Evolutionary conservation across 129 eudicot species (phyloP).

Genomic region (Solidago caesia): DNA sequence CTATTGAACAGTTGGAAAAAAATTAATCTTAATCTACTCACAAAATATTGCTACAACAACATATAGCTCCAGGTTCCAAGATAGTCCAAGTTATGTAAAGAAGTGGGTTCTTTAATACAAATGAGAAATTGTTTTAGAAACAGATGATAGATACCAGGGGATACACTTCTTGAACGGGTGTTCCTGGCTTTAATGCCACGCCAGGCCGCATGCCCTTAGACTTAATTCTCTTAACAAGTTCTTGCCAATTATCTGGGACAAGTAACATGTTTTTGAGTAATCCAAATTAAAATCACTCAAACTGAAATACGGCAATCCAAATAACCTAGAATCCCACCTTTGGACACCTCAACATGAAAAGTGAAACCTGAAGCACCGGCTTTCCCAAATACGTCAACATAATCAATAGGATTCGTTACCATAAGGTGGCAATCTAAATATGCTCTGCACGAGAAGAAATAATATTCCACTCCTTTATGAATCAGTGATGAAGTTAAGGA

Average conservation of each 20-base stretch:
- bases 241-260: slow-evolving; percentile 78
- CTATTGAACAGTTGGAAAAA: slow-evolving; percentile 34
- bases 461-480: neutral
- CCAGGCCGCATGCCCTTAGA: slow-evolving; percentile 87
- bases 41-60: neutral
- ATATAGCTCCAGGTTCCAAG: neutral
- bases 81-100: neutral
- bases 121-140: neutral
- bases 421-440: slow-evolving; percentile 93
- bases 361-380: slow-evolving; percentile 99
- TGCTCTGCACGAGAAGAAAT: slow-evolving; percentile 48
- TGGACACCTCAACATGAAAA: slow-evolving; percentile 85
- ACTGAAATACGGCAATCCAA: slow-evolving; percentile 1
- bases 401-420: slow-evolving; percentile 93
- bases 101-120: slow-evolving; percentile 1
- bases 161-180: slow-evolving; percentile 86
- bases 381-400: slow-evolving; percentile 83
- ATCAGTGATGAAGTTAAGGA: slow-evolving; percentile 4
- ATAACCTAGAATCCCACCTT: slow-evolving; percentile 50
- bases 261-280: slow-evolving; percentile 7
- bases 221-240: slow-evolving; percentile 65
- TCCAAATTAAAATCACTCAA: neutral
- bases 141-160: slow-evolving; percentile 62
- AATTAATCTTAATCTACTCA: neutral
- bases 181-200: slow-evolving; percentile 86